These are phyloP conservation scores for Cyberlindnera euphorbiiphila DNA, from an alignment of 805 yeast genomes.

Conservation along the genomic window DNA sequence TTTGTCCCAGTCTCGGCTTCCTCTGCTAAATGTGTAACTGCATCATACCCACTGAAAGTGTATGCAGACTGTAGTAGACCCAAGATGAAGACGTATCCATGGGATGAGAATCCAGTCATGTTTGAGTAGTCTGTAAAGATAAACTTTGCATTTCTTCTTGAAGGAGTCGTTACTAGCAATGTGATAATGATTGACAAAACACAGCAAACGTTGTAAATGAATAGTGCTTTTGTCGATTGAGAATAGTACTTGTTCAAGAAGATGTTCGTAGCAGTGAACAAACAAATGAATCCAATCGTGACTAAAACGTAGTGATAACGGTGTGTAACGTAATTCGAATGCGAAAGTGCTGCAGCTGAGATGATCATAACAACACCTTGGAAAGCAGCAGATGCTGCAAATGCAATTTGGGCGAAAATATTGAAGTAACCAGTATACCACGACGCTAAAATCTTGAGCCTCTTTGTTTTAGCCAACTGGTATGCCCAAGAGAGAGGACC, in stretches of 20 bases:
- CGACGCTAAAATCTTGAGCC: slow-evolving; percentile 26
- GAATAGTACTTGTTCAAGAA: slow-evolving; percentile 26
- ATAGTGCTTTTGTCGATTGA: slow-evolving; percentile 19
- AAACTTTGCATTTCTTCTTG: slow-evolving; percentile 25
- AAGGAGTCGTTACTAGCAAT: slow-evolving; percentile 21
- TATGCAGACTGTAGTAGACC: slow-evolving; percentile 28
- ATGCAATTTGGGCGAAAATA: slow-evolving; percentile 27
- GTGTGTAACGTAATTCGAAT: slow-evolving; percentile 17
- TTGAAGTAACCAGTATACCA: slow-evolving; percentile 32
- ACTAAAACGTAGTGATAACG: slow-evolving; percentile 23
- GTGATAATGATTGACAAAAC: slow-evolving; percentile 21
- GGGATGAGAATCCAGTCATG: slow-evolving; percentile 24
- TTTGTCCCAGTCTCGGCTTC: slow-evolving; percentile 28
- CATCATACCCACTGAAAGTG: slow-evolving; percentile 33
- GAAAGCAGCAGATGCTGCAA: slow-evolving; percentile 26
- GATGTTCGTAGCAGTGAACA: slow-evolving; percentile 23
- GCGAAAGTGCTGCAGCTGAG: slow-evolving; percentile 21
- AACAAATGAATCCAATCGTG: slow-evolving; percentile 24
- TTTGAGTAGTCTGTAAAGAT: slow-evolving; percentile 27
- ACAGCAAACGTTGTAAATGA: slow-evolving; percentile 21
- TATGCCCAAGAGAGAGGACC: slow-evolving; percentile 36
- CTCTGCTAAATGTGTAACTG: slow-evolving; percentile 34
- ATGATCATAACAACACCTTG: slow-evolving; percentile 26
- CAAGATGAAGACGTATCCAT: slow-evolving; percentile 27
- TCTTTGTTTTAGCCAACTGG: slow-evolving; percentile 26